These are phyloP conservation scores for Venustampulla echinocandica DNA, from an alignment of 495 filamentous ascomycete species.

Conservation along the genomic window DNA sequence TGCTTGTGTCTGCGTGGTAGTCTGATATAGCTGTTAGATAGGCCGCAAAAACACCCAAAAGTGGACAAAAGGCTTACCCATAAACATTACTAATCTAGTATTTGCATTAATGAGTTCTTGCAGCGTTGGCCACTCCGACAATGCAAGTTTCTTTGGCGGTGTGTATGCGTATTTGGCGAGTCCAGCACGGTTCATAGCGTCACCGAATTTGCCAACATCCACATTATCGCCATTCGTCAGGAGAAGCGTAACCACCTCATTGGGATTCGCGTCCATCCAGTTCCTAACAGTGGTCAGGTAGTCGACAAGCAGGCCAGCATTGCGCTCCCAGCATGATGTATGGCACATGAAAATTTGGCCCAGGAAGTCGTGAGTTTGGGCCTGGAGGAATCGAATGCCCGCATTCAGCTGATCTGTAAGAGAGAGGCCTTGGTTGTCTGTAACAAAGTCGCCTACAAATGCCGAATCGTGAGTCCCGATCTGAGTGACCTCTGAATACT, in stretches of 20 bases:
- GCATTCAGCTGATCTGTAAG: constrained; percentile 75
- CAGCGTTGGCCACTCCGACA: constrained; percentile 79
- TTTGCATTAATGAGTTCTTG: constrained; percentile 63
- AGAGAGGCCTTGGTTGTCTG: constrained; percentile 62
- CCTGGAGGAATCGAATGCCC: constrained; percentile 86
- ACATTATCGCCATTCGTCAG: constrained; percentile 75
- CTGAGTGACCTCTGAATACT: constrained; percentile 84
- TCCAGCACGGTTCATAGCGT: constrained; percentile 56
- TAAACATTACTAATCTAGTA: constrained; percentile 43
- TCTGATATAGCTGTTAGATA: constrained; percentile 39
- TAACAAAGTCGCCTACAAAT: constrained; percentile 59
- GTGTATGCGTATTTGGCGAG: constrained; percentile 62
- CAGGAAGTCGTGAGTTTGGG: constrained; percentile 63
- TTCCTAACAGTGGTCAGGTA: constrained; percentile 58
- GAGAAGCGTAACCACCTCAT: constrained; percentile 83
- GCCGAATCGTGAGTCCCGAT: constrained; percentile 57
- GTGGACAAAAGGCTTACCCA: constrained; percentile 20
- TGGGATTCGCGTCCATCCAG: constrained; percentile 72
- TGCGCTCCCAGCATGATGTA: constrained; percentile 68
- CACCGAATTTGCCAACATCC: constrained; percentile 48
- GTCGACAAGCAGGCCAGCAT: constrained; percentile 57
- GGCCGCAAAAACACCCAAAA: neutral
- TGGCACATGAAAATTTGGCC: constrained; percentile 41
- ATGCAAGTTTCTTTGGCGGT: constrained; percentile 57
- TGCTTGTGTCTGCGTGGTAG: constrained; percentile 73